Base-by-base conservation (phyloP, 2,329 filamentous ascomycete species). In the Fusarium aywerte region DNA sequence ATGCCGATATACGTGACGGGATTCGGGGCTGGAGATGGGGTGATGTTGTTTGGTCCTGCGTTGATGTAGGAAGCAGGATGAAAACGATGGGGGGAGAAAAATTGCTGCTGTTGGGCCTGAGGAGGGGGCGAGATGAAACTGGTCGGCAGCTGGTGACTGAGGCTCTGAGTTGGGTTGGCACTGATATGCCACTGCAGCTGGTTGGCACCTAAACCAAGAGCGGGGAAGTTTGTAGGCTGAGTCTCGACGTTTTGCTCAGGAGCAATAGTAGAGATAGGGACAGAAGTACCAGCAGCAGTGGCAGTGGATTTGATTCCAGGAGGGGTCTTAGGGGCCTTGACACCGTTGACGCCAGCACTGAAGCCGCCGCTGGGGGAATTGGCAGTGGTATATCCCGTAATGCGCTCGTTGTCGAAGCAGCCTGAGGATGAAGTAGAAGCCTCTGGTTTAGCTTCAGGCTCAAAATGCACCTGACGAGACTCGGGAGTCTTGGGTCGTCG, bases 121-220 rank as follows among this genome's bases (percentile, higher is more conserved):
- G 50, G 55, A 23, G 55, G 52, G 44, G 60, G 48, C 45, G 63
- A 62, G 65, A 60, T 61, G 60, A 62, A 62, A 55, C 66, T 55
- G 58, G 48, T 52, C 10, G 70, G 56, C 67, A 66, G 62, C 58
- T 76, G 72, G 44, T 73, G 52, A 52, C 58, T 69, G 57, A 77
- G 60, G 60, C 75, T 79, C 67, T 75, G 74, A 23, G 73, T 74
- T 16, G 77, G 77, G 44, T 78, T 73, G 65, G 69, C 69, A 55
- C 76, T 73, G 58, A 75, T 78, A 66, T 74, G 74, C 76, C 76
- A 79, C 72, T 76, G 75, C 60, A 73, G 40, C 38, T 67, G 53
- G 66, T 57, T 48, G 54, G 69, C 70, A 11, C 69, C 68, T 27
- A 61, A 49, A n/a, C 73, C 72, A 43, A 76, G 60, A 49, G 74